These are phyloP conservation scores for Leccinum proliferum DNA, from an alignment of 1,284 basidiomycete species.

Conservation along the genomic window DNA sequence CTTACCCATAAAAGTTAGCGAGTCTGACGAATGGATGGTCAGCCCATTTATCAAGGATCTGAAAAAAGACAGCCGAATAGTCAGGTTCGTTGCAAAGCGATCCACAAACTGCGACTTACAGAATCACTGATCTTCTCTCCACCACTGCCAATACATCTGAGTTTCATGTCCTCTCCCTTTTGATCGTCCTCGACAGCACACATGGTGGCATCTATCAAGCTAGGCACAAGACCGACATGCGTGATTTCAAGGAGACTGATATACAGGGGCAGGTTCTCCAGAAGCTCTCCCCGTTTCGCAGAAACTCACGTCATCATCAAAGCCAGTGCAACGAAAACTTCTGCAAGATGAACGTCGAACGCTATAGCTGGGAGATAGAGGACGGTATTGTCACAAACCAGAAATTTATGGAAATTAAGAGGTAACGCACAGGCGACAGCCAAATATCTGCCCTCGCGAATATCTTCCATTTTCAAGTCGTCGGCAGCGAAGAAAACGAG, in stretches of 20 bases:
- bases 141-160: too few relatives aligned
- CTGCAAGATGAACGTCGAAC: constrained; percentile 48
- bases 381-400: neutral
- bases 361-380: constrained; percentile 32
- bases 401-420: neutral
- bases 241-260: constrained; percentile 41
- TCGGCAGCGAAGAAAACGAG: constrained; percentile 36
- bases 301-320: constrained; percentile 43
- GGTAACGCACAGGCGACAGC: constrained; percentile 38
- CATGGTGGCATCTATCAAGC: constrained; percentile 49
- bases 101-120: too few relatives aligned
- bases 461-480: constrained; percentile 30
- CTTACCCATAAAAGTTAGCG: constrained; percentile 48
- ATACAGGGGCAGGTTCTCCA: constrained; percentile 43
- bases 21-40: constrained; percentile 39
- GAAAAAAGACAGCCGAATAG: too few relatives aligned
- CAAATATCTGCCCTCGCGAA: constrained; percentile 36
- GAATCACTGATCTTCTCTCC: too few relatives aligned
- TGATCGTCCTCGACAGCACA: constrained; percentile 29
- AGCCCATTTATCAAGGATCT: constrained; percentile 42
- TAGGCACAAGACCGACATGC: constrained; percentile 49
- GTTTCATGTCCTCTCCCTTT: too few relatives aligned
- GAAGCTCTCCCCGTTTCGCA: constrained; percentile 39
- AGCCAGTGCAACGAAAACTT: constrained; percentile 39
- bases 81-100: too few relatives aligned